Evolutionary conservation across 805 yeast species (phyloP).

Genomic region (Suhomyces vadensis): DNA sequence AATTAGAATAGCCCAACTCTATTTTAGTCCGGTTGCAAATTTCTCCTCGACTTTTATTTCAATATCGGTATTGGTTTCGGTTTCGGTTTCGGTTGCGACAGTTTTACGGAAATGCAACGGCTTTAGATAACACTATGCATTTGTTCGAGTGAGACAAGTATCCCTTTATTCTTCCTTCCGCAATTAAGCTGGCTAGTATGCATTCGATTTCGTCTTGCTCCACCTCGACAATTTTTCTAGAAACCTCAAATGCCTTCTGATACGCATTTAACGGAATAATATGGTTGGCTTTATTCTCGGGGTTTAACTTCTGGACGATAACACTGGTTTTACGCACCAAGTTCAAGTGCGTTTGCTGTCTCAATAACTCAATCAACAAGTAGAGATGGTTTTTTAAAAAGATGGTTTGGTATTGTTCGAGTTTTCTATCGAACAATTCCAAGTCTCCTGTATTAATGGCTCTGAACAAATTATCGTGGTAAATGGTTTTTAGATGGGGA

Average conservation of each 20-base stretch:
- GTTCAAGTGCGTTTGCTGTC: slow-evolving; percentile 50
- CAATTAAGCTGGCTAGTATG: slow-evolving; percentile 63
- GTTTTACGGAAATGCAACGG: slow-evolving; percentile 64
- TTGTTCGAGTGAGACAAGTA: slow-evolving; percentile 76
- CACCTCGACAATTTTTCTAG: slow-evolving; percentile 13
- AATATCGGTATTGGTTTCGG: too few species aligned
- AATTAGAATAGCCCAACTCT: too few species aligned
- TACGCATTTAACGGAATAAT: slow-evolving; percentile 45
- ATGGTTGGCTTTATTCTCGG: slow-evolving; percentile 27
- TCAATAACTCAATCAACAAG: slow-evolving; percentile 54
- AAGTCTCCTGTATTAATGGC: slow-evolving; percentile 60
- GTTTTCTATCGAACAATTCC: slow-evolving; percentile 44
- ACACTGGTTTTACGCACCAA: slow-evolving; percentile 45
- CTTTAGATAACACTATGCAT: slow-evolving; percentile 74
- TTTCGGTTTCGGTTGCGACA: too few species aligned
- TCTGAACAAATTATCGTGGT: slow-evolving; percentile 46
- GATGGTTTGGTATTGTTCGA: slow-evolving; percentile 47
- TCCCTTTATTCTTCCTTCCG: slow-evolving; percentile 65
- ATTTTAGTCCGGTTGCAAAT: slow-evolving; percentile 1
- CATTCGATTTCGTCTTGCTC: slow-evolving; percentile 56
- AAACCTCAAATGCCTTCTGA: slow-evolving; percentile 43
- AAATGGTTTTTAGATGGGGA: slow-evolving; percentile 44
- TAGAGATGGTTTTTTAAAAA: slow-evolving; percentile 62
- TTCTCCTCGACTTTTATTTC: not conserved
- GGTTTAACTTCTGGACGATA: slow-evolving; percentile 26